Base-by-base conservation (phyloP, 345 rosid genomes). In the Corchorus capsularis region DNA sequence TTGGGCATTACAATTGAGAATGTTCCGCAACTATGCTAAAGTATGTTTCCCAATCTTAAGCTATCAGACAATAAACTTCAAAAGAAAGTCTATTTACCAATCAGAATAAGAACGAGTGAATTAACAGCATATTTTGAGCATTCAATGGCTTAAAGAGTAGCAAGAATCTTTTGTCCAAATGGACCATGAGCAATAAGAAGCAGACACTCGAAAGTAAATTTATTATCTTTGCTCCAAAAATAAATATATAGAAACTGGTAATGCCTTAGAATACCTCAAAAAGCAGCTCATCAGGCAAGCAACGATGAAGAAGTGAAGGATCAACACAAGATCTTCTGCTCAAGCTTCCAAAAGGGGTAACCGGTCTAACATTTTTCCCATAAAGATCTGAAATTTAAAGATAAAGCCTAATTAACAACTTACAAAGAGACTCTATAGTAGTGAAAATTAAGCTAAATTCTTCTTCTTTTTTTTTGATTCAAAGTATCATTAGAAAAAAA, bases 261-360 rank as follows among this genome's bases (percentile, higher is more conserved):
- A 52, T 9, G 32, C 53, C 4, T 49, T 49, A 43, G 53, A 73
- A 50, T 85, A 92, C 99, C 97, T 95, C 98, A 49, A 88, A 86
- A 69, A 92, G 94, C 75, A 95, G 88, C 83, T 95, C 99, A 86
- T 95, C 99, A 0, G 97, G 99, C 84, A 95, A 88, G 85, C 78
- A 69, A 32, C 96, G 93, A 81, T 95, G 97, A 63, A 93, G 81
- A 66, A 87, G 83, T 10, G 99, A 94, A 0, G 97, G 88, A 80
- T 93, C 96, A 77, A 80, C 82, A 74, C 75, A 77, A 0, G 89
- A 89, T 71, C 81, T 88, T 78, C 94, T 77, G 76, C 93, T 88
- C 43, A 84, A 82, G 66, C 98, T 95, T 78, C 94, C 94, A 64
- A 82, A 88, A 7, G 99, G 97, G 43, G 96, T 90, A 71, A 93